These are phyloP conservation scores for Phascolomyces articulosus DNA, from an alignment of 371 early-diverging fungal genomes.

Conservation along the genomic window DNA sequence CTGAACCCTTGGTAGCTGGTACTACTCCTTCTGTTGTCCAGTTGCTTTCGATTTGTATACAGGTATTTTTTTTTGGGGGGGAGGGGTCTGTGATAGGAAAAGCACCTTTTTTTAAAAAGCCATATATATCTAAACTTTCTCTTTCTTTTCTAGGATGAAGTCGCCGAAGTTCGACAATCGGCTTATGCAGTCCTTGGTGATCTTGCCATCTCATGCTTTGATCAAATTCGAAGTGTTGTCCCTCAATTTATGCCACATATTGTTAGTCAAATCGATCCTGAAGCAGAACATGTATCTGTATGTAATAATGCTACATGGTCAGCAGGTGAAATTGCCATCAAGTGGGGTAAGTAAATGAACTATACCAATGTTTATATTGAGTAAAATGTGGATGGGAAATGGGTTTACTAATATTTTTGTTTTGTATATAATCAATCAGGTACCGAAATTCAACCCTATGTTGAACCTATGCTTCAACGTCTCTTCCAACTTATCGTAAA, in stretches of 20 bases:
- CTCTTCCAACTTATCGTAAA: slow-evolving; percentile 79
- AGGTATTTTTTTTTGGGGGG: slow-evolving; percentile 65
- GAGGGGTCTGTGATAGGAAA: too few relatives aligned
- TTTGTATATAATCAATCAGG: slow-evolving; percentile 25
- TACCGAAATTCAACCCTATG: slow-evolving; percentile 70
- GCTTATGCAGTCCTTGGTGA: slow-evolving; percentile 95
- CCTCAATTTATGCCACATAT: slow-evolving; percentile 75
- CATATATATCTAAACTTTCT: slow-evolving; percentile 70
- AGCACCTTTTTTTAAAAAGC: slow-evolving; percentile 70
- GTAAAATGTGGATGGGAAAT: too few relatives aligned
- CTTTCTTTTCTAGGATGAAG: slow-evolving; percentile 65
- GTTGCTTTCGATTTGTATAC: slow-evolving; percentile 79
- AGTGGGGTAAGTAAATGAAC: slow-evolving; percentile 47
- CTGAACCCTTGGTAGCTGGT: slow-evolving; percentile 73
- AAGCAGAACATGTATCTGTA: slow-evolving; percentile 66
- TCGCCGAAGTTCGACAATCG: slow-evolving; percentile 87
- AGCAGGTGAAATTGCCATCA: slow-evolving; percentile 89
- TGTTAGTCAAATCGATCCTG: slow-evolving; percentile 69
- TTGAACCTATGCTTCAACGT: slow-evolving; percentile 77
- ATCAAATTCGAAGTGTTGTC: slow-evolving; percentile 71
- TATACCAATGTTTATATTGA: neutral
- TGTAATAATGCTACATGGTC: slow-evolving; percentile 97
- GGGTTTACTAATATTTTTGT: neutral
- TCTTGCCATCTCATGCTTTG: slow-evolving; percentile 81
- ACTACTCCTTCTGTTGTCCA: slow-evolving; percentile 76